Percentiles rank a stretch among this genome's conserved stretches.
Conservation (phyloP, 352 stramenopile species). For the Vaucheria bursata region DNA sequence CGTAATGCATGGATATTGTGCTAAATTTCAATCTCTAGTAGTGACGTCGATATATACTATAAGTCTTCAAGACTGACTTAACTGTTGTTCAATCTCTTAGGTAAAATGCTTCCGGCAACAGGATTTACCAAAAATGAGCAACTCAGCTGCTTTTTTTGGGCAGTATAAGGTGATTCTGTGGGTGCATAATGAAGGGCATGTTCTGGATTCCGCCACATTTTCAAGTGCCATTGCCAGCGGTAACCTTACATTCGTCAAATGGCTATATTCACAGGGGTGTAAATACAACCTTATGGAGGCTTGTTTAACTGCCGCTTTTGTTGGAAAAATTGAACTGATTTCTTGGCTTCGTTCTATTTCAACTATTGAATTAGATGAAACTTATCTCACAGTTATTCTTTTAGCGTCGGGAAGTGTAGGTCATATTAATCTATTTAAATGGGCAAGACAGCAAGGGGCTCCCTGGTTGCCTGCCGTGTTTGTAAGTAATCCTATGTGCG, state of each 20-base stretch:
- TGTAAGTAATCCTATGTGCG: background rate
- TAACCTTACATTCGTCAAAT: background rate
- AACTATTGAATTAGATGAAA: background rate
- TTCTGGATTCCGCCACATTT: background rate
- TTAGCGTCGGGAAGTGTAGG: background rate
- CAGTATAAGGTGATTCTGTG: background rate
- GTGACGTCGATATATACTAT: too few relatives aligned
- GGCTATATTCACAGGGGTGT: background rate
- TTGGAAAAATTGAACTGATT: background rate
- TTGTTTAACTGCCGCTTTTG: background rate
- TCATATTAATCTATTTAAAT: background rate
- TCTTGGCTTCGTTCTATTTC: background rate
- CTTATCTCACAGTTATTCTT: background rate
- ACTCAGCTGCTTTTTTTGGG: background rate
- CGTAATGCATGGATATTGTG: too few relatives aligned
- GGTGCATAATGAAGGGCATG: background rate
- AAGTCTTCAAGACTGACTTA: too few relatives aligned
- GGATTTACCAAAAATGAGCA: background rate
- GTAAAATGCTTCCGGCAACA: too few relatives aligned
- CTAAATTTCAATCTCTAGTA: too few relatives aligned
- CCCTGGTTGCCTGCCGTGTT: background rate
- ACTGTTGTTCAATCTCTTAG: too few relatives aligned
- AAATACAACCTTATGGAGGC: background rate
- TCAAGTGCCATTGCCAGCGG: background rate
- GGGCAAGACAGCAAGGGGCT: background rate